These are phyloP conservation scores for Acanthochlamys bracteata DNA, from an alignment of 106 monocot genomes.

Conservation along the genomic window DNA sequence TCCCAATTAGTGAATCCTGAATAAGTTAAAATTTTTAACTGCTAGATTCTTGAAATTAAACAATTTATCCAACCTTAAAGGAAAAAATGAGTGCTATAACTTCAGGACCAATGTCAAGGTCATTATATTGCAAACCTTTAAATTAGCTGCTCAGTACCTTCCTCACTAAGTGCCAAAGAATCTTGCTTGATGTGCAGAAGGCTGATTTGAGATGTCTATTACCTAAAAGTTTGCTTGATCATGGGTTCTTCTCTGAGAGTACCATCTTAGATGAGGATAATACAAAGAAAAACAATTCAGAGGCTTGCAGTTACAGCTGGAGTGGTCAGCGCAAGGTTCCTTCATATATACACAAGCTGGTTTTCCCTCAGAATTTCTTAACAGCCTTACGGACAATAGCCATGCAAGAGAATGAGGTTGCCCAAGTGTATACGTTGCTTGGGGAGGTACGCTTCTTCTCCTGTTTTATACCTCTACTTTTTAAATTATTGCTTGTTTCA, in stretches of 20 bases:
- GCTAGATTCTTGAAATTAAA: too few species aligned
- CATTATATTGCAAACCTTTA: too few species aligned
- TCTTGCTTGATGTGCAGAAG: slow-evolving; percentile 83
- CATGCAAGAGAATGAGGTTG: slow-evolving; percentile 62
- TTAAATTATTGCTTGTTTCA: too few species aligned
- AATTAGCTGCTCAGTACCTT: too few species aligned
- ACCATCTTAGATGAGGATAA: slow-evolving; percentile 9
- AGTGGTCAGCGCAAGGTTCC: slow-evolving; percentile 84
- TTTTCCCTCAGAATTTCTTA: slow-evolving; percentile 85
- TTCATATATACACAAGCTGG: slow-evolving; percentile 57
- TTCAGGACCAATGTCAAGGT: too few species aligned
- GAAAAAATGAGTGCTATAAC: too few species aligned
- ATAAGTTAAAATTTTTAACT: too few species aligned
- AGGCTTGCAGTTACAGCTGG: slow-evolving; percentile 61
- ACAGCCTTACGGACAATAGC: slow-evolving; percentile 58
- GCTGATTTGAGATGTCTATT: slow-evolving; percentile 87
- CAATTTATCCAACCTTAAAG: too few species aligned
- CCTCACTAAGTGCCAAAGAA: too few species aligned
- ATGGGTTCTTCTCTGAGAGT: slow-evolving; percentile 48
- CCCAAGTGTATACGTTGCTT: slow-evolving; percentile 41
- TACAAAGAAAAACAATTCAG: slow-evolving; percentile 1
- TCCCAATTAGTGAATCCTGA: too few species aligned
- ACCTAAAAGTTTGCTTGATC: slow-evolving; percentile 55
- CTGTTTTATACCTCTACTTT: background rate
- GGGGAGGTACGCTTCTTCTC: slow-evolving; percentile 37